Evolutionary conservation across 768 basidiomycete species (phyloP).

Genomic region (Trametes gibbosa): DNA sequence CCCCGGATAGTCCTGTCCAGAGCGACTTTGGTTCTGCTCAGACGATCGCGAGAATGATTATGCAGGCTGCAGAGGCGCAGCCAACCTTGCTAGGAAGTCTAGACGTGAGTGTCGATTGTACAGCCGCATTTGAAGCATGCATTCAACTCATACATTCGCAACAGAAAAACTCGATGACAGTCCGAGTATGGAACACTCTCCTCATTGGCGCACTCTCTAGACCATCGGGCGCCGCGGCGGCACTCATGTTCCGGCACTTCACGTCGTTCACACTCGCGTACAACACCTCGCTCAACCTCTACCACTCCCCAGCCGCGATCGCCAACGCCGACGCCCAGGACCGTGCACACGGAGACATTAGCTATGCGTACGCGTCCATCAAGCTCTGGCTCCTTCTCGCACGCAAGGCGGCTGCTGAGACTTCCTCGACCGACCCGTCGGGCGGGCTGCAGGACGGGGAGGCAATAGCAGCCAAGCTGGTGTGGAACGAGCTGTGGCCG

Average conservation of each 20-base stretch:
- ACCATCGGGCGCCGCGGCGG: constrained; percentile 36
- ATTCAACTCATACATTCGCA: neutral
- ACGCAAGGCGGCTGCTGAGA: constrained; percentile 29
- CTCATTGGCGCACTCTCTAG: constrained; percentile 48
- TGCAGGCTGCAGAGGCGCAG: constrained; percentile 48
- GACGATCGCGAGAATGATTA: constrained; percentile 50
- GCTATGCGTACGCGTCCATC: constrained; percentile 65
- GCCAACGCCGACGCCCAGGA: constrained; percentile 34
- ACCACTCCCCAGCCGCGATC: constrained; percentile 29
- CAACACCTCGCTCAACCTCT: constrained; percentile 42
- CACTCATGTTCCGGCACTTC: constrained; percentile 50
- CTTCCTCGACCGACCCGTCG: neutral
- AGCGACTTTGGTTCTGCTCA: constrained; percentile 52
- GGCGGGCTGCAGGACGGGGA: constrained; percentile 18
- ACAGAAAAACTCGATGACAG: constrained; percentile 22
- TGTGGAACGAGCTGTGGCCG: constrained; percentile 81
- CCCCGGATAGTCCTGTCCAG: constrained; percentile 45
- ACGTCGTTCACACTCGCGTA: constrained; percentile 48
- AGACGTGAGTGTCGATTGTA: constrained; percentile 28
- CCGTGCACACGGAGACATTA: constrained; percentile 54
- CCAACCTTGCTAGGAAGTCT: constrained; percentile 37
- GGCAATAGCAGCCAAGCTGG: constrained; percentile 32
- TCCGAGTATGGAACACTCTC: constrained; percentile 68
- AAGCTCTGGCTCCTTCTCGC: constrained; percentile 71
- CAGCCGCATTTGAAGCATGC: neutral